These are phyloP conservation scores for Setaria italica DNA, from an alignment of 202 grass and related monocot genomes.

Conservation along the genomic window DNA sequence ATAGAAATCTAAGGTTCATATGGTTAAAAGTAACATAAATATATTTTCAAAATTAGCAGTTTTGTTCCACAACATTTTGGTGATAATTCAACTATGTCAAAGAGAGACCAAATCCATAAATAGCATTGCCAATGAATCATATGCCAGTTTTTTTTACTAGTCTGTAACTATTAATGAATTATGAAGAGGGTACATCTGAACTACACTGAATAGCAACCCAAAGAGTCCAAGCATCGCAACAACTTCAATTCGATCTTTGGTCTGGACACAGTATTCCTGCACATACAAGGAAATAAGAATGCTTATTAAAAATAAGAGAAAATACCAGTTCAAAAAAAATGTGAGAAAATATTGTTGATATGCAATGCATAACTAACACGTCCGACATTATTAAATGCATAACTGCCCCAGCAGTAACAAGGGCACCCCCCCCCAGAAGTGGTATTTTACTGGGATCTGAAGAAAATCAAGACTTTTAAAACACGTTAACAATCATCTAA, in stretches of 20 bases:
- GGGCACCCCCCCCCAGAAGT: constrained; percentile 64
- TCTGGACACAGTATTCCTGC: constrained; percentile 84
- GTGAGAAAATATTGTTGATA: too few relatives aligned
- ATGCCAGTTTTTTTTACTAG: background rate
- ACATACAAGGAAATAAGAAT: constrained; percentile 25
- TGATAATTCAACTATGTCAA: constrained; percentile 21
- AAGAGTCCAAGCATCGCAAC: constrained; percentile 78
- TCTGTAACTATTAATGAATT: background rate
- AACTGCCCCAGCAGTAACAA: constrained; percentile 89
- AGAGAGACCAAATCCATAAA: background rate
- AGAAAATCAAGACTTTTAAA: background rate
- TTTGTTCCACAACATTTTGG: constrained; percentile 1
- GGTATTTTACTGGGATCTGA: too few relatives aligned
- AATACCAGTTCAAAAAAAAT: too few relatives aligned
- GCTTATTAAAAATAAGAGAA: constrained; percentile 10
- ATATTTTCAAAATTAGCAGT: background rate
- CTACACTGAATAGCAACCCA: constrained; percentile 59
- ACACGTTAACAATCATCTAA: background rate
- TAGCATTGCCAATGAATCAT: background rate
- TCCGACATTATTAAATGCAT: constrained; percentile 68
- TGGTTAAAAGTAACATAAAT: constrained; percentile 45
- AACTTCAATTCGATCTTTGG: constrained; percentile 76
- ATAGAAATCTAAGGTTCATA: constrained; percentile 57
- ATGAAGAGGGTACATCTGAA: constrained; percentile 79
- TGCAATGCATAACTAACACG: too few relatives aligned